Evolutionary conservation across 2,329 filamentous ascomycete genomes (phyloP).

Genomic region (Zopfia rhizophila): DNA sequence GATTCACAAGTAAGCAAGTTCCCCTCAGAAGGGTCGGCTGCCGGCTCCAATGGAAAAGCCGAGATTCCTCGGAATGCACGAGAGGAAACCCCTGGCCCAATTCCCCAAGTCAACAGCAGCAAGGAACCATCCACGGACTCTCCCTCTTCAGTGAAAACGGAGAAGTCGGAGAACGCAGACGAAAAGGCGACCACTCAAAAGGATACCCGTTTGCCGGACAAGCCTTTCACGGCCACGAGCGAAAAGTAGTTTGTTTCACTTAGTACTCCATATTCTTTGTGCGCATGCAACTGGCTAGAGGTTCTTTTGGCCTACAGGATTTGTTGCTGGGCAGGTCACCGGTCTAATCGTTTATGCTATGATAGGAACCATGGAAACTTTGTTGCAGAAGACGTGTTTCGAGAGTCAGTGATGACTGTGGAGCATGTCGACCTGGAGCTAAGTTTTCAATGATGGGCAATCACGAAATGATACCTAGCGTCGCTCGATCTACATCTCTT

Average conservation of each 20-base stretch:
- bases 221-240: conserved; percentile 28
- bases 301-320: conserved; percentile 5
- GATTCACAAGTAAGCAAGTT: conserved; percentile 83
- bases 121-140: conserved; percentile 41
- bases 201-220: conserved; percentile 28
- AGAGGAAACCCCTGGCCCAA: conserved; percentile 39
- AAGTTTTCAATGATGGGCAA: conserved; percentile 26
- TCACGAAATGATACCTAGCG: conserved; percentile 53
- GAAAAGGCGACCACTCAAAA: conserved; percentile 19
- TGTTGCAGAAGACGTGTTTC: conserved; percentile 10
- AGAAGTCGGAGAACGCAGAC: conserved; percentile 41
- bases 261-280: conserved; percentile 4
- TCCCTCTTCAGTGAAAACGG: conserved; percentile 50
- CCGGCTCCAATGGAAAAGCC: conserved; percentile 26
- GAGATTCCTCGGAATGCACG: conserved; percentile 31
- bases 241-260: conserved; percentile 28
- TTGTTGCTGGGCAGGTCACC: conserved; percentile 1
- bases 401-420: conserved; percentile 37
- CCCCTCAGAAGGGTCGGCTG: conserved; percentile 28
- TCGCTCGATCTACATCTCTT: conserved; percentile 28
- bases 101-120: conserved; percentile 22
- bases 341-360: conserved; percentile 8
- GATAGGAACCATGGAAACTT: conserved; percentile 1
- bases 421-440: conserved; percentile 24
- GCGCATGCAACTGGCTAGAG: conserved; percentile 9